phyloP scores from a whole-genome alignment of 257 asterid species.

The Gentiana macrophylla region DNA sequence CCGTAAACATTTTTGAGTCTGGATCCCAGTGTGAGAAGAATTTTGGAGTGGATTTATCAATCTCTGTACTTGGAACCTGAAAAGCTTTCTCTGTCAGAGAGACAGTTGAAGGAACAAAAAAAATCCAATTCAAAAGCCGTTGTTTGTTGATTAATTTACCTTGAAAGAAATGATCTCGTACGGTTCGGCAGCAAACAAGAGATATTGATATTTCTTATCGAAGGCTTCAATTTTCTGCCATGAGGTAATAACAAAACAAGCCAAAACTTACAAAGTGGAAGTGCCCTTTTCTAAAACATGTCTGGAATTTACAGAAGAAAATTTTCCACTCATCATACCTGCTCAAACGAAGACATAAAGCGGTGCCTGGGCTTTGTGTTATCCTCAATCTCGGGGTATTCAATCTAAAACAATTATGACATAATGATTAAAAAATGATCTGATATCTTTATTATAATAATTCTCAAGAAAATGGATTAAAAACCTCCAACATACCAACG shows the following conservation, averaged over 20 bases:
- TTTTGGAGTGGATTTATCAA: constrained; percentile 94
- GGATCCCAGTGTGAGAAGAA: constrained; percentile 99
- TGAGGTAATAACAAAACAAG: not conserved
- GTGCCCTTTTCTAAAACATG: too few species aligned
- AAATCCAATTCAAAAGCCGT: not conserved
- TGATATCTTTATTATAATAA: too few species aligned
- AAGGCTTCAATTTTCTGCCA: constrained; percentile 72
- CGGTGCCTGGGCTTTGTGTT: constrained; percentile 94
- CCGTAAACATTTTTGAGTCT: constrained; percentile 96
- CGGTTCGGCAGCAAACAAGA: constrained; percentile 93
- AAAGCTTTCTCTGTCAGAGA: constrained; percentile 3
- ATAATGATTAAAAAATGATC: too few species aligned
- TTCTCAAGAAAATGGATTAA: too few species aligned
- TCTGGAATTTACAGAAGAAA: too few species aligned
- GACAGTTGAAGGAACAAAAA: not conserved
- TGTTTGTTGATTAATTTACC: constrained; percentile 29
- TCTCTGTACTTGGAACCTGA: constrained; percentile 92
- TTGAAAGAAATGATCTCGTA: constrained; percentile 85
- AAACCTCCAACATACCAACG: too few species aligned
- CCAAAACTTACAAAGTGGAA: too few species aligned
- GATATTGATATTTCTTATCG: constrained; percentile 83
- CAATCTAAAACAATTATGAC: constrained; percentile 47
- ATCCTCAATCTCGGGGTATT: constrained; percentile 98
- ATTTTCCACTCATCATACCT: constrained; percentile 31
- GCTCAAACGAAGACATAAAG: constrained; percentile 97